Conservation (phyloP, 2,329 filamentous ascomycete genomes). For the Scytalidium lignicola region DNA sequence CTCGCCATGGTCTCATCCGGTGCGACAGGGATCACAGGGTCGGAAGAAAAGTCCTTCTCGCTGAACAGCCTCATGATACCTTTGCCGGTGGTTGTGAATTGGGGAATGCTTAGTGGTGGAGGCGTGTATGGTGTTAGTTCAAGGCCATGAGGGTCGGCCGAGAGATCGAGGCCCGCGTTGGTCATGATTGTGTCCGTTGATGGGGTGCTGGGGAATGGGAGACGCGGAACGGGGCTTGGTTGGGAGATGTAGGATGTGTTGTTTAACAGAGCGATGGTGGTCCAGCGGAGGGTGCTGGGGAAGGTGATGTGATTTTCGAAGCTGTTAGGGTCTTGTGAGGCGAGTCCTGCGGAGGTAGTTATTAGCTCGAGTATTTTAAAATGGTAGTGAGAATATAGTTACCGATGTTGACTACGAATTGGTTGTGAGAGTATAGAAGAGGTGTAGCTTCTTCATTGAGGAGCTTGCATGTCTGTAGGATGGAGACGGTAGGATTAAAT, state of each 20-base stretch:
- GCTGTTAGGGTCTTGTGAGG: no score
- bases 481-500: slow-evolving; percentile 17
- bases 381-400: no score
- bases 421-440: slow-evolving; percentile 26
- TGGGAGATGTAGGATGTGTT: slow-evolving; percentile 8
- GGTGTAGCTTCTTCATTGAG: slow-evolving; percentile 26
- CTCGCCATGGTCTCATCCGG: slow-evolving; percentile 12
- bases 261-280: slow-evolving; percentile 10
- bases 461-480: slow-evolving; percentile 27
- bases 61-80: slow-evolving; percentile 11
- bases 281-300: slow-evolving; percentile 13
- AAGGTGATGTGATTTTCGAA: slow-evolving; percentile 3
- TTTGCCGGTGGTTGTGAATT: slow-evolving; percentile 6
- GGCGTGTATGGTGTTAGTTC: no score
- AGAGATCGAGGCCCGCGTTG: not conserved
- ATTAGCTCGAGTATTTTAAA: no score
- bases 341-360: no score
- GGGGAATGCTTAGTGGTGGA: no score
- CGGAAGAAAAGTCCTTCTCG: slow-evolving; percentile 1
- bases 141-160: slow-evolving; percentile 4
- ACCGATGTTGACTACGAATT: slow-evolving; percentile 18
- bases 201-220: not conserved
- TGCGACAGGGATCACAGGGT: slow-evolving; percentile 1
- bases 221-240: slow-evolving; percentile 1
- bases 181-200: not conserved